Evolutionary conservation across 1,284 basidiomycete genomes (phyloP), one percentile per base, ranked within the genome.

Genomic region (Prillingera fragicola): DNA sequence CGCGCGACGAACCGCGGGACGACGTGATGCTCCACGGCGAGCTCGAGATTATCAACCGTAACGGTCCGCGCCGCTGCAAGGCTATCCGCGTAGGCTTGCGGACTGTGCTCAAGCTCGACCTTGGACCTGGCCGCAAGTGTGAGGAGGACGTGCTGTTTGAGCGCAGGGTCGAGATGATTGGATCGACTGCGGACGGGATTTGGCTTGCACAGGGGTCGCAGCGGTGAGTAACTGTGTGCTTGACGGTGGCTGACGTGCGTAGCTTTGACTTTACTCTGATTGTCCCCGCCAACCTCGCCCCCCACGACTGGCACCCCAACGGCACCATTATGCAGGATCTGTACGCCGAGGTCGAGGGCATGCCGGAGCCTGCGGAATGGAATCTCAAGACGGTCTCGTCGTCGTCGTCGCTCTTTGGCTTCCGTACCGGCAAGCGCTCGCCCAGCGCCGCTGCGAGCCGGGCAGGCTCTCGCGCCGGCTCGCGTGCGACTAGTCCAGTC

Each of bases 261-360:
- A 53, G 51, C 24, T 55, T 55, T 39, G 47, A 51, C 25, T 52
- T 50, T 31, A 55, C 55, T 0, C 31, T 62, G 23, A 56, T 56
- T 42, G 35, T 62, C 3, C 59, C 59, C 0, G 40, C 54, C 25
- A 55, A 55, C 37, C 54, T 58, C 9, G 54, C 57, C 5, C 48
- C 50, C 24, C 57, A 59, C 44, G 59, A 62, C 43, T 57, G 55
- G 48, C 59, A 59, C 37, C 33, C 46, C 15, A 61, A 59, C 32
- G 57, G 55, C 9, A 51, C 41, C 15, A 53, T 58, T 22, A 28
- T 40, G 21, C 53, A 56, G 45, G 40, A 52, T 32, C 44, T 61
- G 5, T 59, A 54, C 24, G 59, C 55, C 35, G 57, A 57, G 43
- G 40, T 61, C 7, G 59, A 57, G 36, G 59, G 59, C 5, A 15